A percentile compares a stretch with the other conserved stretches of the same genome.
Evolutionary conservation across 1,284 basidiomycete genomes (phyloP).

Genomic region (Ceratobasidium sp.): DNA sequence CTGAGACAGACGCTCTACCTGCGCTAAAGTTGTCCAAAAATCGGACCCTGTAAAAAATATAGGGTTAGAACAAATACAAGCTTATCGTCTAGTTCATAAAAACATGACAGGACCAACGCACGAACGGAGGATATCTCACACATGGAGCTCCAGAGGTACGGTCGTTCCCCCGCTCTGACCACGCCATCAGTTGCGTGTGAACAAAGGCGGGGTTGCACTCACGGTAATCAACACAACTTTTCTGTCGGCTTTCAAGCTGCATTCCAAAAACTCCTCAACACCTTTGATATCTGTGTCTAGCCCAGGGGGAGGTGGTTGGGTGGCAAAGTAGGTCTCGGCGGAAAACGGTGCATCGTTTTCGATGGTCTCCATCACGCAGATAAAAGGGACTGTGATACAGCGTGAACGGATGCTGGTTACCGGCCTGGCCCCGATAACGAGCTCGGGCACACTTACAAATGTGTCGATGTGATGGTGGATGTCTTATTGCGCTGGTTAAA

Average conservation of each 20-base stretch:
- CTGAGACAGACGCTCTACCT: conserved; percentile 62
- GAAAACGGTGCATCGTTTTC: conserved; percentile 63
- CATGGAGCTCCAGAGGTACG: conserved; percentile 94
- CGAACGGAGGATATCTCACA: conserved; percentile 68
- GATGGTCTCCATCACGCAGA: not conserved
- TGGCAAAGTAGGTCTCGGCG: conserved; percentile 87
- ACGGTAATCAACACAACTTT: conserved; percentile 95
- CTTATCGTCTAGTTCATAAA: not conserved
- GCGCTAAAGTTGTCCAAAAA: conserved; percentile 99
- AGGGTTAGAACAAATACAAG: not conserved
- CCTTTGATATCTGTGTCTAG: conserved; percentile 72
- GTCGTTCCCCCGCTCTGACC: conserved; percentile 94
- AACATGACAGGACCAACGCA: not conserved
- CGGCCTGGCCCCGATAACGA: not conserved
- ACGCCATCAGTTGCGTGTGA: conserved; percentile 39
- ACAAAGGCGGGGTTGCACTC: conserved; percentile 55
- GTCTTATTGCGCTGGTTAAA: not conserved
- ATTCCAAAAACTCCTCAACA: conserved; percentile 77
- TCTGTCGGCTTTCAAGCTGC: conserved; percentile 70
- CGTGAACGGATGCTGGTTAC: not conserved
- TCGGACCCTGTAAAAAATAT: conserved; percentile 74
- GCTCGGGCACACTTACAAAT: not conserved
- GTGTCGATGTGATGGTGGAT: not conserved
- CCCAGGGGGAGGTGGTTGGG: conserved; percentile 76
- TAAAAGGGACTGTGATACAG: not conserved